Percentiles rank a stretch among this genome's conserved stretches.
Evolutionary conservation across 169 alveolate genomes (phyloP).

Genomic region (Babesia divergens): DNA sequence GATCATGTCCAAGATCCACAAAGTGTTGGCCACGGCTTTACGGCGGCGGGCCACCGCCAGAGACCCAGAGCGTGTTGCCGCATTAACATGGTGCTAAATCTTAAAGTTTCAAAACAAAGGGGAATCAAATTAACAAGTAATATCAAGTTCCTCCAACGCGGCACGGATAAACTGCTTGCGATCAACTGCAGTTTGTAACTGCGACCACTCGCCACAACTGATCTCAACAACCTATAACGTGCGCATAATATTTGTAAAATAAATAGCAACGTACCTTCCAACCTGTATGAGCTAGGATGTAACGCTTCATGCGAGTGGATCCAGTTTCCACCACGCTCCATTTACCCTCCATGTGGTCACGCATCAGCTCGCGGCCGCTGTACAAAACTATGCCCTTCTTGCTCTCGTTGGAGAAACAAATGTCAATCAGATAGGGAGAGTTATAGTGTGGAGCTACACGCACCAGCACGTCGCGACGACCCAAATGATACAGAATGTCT

Average conservation of each 20-base stretch:
- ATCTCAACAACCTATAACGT: conserved; percentile 48
- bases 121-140: conserved; percentile 3
- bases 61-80: too few relatives aligned
- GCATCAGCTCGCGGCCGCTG: conserved; percentile 61
- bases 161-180: conserved; percentile 40
- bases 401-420: conserved; percentile 53
- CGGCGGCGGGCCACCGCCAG: too few relatives aligned
- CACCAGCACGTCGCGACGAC: conserved; percentile 48
- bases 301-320: conserved; percentile 46
- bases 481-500: conserved; percentile 46
- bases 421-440: conserved; percentile 61
- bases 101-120: neutral
- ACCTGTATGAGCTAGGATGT: conserved; percentile 19
- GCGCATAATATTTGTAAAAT: neutral
- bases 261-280: conserved; percentile 34
- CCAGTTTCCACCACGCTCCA: conserved; percentile 63
- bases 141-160: conserved; percentile 21
- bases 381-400: conserved; percentile 61
- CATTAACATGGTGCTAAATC: too few relatives aligned
- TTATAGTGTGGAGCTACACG: conserved; percentile 59
- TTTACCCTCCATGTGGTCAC: conserved; percentile 48
- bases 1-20: neutral
- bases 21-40: too few relatives aligned
- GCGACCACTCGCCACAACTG: conserved; percentile 60
- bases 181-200: conserved; percentile 20